Percentiles rank a stretch among this genome's conserved stretches.
Evolutionary conservation across 2,329 filamentous ascomycete genomes (phyloP).

Genomic region (Penicillium paneum): DNA sequence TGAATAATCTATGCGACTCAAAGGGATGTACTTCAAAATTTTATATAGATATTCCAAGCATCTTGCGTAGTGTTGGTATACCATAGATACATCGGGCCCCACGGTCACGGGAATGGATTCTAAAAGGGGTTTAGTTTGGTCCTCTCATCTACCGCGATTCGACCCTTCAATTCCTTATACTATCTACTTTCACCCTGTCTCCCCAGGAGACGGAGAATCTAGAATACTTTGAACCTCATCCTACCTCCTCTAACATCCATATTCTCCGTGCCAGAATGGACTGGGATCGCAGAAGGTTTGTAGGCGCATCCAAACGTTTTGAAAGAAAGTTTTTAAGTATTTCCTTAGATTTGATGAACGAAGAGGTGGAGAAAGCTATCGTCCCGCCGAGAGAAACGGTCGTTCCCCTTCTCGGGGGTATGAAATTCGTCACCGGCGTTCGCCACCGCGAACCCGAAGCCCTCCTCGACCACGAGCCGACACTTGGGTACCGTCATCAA

Average conservation of each 20-base stretch:
- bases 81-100: not conserved
- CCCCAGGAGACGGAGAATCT: not conserved
- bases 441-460: slow-evolving; percentile 38
- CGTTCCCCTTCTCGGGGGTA: slow-evolving; percentile 38
- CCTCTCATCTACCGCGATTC: not conserved
- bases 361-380: slow-evolving; percentile 46
- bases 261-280: slow-evolving; percentile 29
- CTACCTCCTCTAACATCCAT: not conserved
- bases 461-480: slow-evolving; percentile 40
- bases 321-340: slow-evolving; percentile 9
- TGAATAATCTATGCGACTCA: not conserved
- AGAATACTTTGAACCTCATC: not conserved
- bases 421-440: slow-evolving; percentile 32
- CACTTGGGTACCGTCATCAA: slow-evolving; percentile 42
- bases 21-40: no score
- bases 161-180: not conserved
- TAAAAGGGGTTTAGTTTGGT: not conserved
- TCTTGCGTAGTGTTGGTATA: no score
- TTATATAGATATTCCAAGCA: not conserved
- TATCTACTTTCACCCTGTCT: not conserved
- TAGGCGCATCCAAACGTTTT: slow-evolving; percentile 1
- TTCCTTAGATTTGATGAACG: slow-evolving; percentile 38
- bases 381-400: slow-evolving; percentile 33
- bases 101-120: not conserved
- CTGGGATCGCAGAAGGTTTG: slow-evolving; percentile 46